Evolutionary conservation across 495 filamentous ascomycete species (phyloP).

Genomic region (Neurospora pannonica): DNA sequence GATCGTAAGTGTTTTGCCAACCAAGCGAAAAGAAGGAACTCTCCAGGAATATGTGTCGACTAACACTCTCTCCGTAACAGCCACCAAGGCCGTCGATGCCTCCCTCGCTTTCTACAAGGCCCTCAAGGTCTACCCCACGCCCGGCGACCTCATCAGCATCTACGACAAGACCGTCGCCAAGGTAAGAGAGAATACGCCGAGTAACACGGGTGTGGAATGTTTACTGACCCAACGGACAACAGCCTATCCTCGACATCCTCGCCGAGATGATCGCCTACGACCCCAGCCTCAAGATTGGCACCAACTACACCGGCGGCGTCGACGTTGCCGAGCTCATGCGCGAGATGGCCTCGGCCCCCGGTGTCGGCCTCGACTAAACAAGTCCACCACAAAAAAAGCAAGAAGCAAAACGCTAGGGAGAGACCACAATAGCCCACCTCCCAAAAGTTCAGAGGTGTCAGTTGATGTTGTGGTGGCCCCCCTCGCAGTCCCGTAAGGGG

Average conservation of each 20-base stretch:
- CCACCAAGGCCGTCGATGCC: conserved; percentile 66
- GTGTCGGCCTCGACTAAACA: conserved; percentile 35
- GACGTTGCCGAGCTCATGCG: conserved; percentile 28
- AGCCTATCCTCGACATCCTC: conserved; percentile 87
- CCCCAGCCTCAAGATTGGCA: conserved; percentile 54
- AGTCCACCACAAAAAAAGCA: not conserved
- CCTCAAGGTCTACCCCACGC: conserved; percentile 93
- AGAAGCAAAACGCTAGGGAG: not conserved
- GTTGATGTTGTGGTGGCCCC: not conserved
- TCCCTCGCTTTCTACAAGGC: conserved; percentile 95
- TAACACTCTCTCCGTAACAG: conserved; percentile 29
- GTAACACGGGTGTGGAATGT: not conserved
- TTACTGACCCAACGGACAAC: not conserved
- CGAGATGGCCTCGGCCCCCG: conserved; percentile 26
- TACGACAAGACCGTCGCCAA: conserved; percentile 98
- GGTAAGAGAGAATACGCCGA: conserved; percentile 32
- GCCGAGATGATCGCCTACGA: conserved; percentile 97
- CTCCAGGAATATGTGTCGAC: not conserved
- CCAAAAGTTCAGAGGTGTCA: not conserved
- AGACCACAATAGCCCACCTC: not conserved
- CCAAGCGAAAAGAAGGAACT: not conserved
- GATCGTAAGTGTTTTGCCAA: conserved; percentile 29
- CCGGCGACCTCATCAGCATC: conserved; percentile 83
- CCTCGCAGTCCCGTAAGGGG: not conserved
- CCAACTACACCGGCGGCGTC: conserved; percentile 30